These are phyloP conservation scores for Salix viminalis DNA, from an alignment of 345 rosid species.

Conservation along the genomic window DNA sequence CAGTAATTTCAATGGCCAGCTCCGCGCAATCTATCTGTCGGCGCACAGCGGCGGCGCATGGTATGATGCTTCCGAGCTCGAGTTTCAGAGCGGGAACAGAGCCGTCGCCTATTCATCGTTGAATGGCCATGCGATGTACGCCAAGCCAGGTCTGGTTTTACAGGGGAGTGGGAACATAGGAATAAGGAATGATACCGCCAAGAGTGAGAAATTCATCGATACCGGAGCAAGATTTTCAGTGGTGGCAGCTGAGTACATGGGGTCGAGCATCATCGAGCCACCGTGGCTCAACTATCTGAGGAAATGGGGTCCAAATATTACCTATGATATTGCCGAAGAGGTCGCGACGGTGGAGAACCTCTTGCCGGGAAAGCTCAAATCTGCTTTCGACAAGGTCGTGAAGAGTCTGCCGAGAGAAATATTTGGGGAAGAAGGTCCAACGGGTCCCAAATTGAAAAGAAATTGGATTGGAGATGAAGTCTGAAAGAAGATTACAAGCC, in stretches of 20 bases:
- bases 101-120: slow-evolving; percentile 57
- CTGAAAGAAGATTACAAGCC: not conserved
- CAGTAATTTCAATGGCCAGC: slow-evolving; percentile 73
- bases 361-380: slow-evolving; percentile 45
- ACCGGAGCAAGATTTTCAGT: slow-evolving; percentile 39
- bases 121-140: slow-evolving; percentile 74
- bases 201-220: slow-evolving; percentile 43
- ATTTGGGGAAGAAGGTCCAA: slow-evolving; percentile 77
- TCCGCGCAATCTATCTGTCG: slow-evolving; percentile 48
- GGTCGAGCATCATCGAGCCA: slow-evolving; percentile 34
- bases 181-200: slow-evolving; percentile 67
- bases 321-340: slow-evolving; percentile 39
- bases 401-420: slow-evolving; percentile 51
- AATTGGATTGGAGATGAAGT: slow-evolving; percentile 39
- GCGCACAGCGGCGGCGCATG: slow-evolving; percentile 70
- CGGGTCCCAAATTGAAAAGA: slow-evolving; percentile 64
- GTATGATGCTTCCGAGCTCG: slow-evolving; percentile 62
- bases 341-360: slow-evolving; percentile 33
- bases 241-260: slow-evolving; percentile 53
- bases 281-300: slow-evolving; percentile 64
- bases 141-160: slow-evolving; percentile 67
- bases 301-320: slow-evolving; percentile 78
- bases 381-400: slow-evolving; percentile 42
- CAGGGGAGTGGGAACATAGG: slow-evolving; percentile 60
- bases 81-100: slow-evolving; percentile 52